phyloP scores from a whole-genome alignment of 441 rosid species.

The Sinapis alba region DNA sequence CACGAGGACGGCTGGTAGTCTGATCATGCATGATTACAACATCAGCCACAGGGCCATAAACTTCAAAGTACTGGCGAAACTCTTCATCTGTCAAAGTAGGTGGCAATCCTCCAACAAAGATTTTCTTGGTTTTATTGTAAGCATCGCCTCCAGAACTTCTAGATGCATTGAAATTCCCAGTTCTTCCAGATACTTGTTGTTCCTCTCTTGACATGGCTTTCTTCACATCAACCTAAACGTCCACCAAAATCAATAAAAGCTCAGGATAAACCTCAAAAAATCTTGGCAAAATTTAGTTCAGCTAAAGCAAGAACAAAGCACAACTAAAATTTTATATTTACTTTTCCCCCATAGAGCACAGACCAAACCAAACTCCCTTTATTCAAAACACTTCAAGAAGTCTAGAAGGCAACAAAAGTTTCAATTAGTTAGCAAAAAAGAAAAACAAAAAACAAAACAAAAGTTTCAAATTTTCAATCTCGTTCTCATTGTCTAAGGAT shows the following conservation, averaged over 20 bases:
- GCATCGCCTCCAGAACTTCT: constrained; percentile 64
- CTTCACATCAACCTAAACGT: constrained; percentile 93
- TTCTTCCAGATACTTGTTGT: constrained; percentile 72
- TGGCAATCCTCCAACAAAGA: constrained; percentile 97
- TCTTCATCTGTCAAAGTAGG: constrained; percentile 87
- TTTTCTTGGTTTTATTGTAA: constrained; percentile 72
- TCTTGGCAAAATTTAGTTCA: too few relatives aligned
- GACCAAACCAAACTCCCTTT: too few relatives aligned
- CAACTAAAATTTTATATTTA: too few relatives aligned
- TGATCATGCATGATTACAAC: constrained; percentile 95
- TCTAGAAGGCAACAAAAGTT: too few relatives aligned
- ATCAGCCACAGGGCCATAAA: constrained; percentile 82
- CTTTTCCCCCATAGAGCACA: too few relatives aligned
- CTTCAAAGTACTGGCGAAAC: constrained; percentile 84
- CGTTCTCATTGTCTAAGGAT: background rate
- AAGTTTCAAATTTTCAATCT: background rate
- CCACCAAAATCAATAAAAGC: constrained; percentile 3
- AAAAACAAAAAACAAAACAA: too few relatives aligned
- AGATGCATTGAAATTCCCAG: constrained; percentile 53
- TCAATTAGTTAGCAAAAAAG: too few relatives aligned
- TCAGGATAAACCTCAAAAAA: background rate
- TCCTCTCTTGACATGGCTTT: constrained; percentile 94
- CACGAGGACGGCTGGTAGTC: constrained; percentile 91
- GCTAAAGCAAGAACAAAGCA: too few relatives aligned
- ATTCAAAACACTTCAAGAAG: too few relatives aligned